These are phyloP conservation scores for Boletus eberwhitei DNA, from an alignment of 768 basidiomycete species.

Conservation along the genomic window DNA sequence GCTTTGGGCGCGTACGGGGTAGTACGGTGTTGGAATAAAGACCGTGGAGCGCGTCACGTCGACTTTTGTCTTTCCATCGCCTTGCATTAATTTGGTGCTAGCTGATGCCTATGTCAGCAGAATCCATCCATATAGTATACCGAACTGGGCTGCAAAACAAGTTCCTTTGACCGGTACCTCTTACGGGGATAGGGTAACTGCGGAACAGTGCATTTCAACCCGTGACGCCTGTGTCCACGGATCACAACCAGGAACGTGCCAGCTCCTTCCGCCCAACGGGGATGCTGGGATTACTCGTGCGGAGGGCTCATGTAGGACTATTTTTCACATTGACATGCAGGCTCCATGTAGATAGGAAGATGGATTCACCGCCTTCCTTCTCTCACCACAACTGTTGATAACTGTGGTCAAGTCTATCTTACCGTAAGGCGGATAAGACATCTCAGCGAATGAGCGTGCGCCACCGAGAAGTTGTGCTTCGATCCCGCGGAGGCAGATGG, in stretches of 20 bases:
- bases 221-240: constrained; percentile 11
- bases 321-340: neutral
- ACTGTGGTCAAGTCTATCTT: constrained; percentile 1
- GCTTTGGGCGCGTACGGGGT: neutral
- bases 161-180: neutral
- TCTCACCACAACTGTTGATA: neutral
- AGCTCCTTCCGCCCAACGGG: neutral
- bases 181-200: neutral
- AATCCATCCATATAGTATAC: neutral
- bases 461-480: neutral
- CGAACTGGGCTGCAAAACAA: neutral
- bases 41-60: neutral
- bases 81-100: neutral
- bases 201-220: neutral
- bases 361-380: neutral
- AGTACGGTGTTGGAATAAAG: constrained; percentile 1
- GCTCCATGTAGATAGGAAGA: constrained; percentile 3
- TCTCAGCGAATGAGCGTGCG: neutral
- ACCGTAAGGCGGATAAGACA: constrained; percentile 5
- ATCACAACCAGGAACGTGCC: constrained; percentile 10
- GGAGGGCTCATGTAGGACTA: neutral
- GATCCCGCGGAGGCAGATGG: constrained; percentile 24
- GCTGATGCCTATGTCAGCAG: neutral
- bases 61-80: neutral
- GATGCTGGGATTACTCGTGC: neutral